phyloP scores from a whole-genome alignment of 495 filamentous ascomycete species.

The Daldinia grandis region DNA sequence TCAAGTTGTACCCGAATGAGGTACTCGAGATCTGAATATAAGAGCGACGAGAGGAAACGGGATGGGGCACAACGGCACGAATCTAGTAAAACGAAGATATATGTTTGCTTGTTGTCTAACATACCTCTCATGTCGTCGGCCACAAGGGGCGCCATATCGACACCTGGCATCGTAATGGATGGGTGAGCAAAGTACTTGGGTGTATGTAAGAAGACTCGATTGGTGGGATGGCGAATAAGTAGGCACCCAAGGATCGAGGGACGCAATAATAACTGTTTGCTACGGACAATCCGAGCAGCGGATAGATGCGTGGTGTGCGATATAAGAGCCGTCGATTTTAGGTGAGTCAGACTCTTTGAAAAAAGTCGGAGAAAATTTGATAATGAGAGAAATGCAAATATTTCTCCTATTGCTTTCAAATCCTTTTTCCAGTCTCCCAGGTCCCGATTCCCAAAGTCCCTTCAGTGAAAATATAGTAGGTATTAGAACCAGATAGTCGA shows the following conservation, averaged over 20 bases:
- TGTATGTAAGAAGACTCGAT: background rate
- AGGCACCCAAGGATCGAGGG: background rate
- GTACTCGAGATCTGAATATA: constrained; percentile 14
- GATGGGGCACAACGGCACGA: constrained; percentile 5
- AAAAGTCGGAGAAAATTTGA: constrained; percentile 16
- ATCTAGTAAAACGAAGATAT: background rate
- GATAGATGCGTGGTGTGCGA: constrained; percentile 33
- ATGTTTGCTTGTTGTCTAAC: constrained; percentile 21
- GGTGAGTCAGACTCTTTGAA: constrained; percentile 32
- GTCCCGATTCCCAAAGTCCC: background rate
- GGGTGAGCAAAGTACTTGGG: constrained; percentile 1
- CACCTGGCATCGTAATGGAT: constrained; percentile 52
- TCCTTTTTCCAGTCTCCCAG: background rate
- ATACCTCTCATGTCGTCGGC: constrained; percentile 61
- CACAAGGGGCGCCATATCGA: constrained; percentile 56
- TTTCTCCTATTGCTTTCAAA: background rate
- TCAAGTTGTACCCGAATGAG: constrained; percentile 22
- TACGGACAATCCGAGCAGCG: constrained; percentile 30
- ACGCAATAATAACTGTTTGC: constrained; percentile 19
- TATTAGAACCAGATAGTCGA: background rate
- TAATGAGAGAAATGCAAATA: constrained; percentile 5
- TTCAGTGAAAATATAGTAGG: background rate
- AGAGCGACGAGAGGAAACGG: background rate
- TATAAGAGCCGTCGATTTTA: constrained; percentile 12
- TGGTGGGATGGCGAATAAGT: constrained; percentile 2